Conservation (phyloP, 495 filamentous ascomycete genomes). For the Peziza echinospora region DNA sequence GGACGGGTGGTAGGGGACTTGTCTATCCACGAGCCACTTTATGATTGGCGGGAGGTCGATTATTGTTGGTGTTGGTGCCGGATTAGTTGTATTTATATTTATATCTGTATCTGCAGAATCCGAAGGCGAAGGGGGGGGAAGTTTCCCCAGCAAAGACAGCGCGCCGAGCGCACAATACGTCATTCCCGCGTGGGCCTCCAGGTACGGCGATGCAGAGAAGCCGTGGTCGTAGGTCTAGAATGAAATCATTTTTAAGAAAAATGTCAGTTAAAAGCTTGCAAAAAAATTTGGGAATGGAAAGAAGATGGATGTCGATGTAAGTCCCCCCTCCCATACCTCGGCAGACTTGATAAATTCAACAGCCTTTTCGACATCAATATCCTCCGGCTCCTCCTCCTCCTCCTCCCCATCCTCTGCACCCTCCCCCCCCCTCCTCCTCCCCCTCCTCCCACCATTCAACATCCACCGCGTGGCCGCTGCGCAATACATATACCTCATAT, state of each 20-base stretch:
- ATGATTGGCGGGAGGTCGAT: too few species aligned
- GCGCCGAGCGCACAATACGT: conserved; percentile 67
- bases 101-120: too few species aligned
- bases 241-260: too few species aligned
- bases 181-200: conserved; percentile 82
- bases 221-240: conserved; percentile 73
- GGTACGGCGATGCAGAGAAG: conserved; percentile 53
- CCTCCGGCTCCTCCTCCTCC: conserved; percentile 33
- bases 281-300: too few species aligned
- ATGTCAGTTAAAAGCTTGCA: too few species aligned
- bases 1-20: conserved; percentile 34
- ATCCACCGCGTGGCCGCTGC: conserved; percentile 67
- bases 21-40: conserved; percentile 51
- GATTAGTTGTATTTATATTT: too few species aligned
- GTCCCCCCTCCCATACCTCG: conserved; percentile 36
- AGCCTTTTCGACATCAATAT: conserved; percentile 53
- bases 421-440: conserved; percentile 27
- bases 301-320: too few species aligned
- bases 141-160: conserved; percentile 43
- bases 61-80: conserved; percentile 20
- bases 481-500: conserved; percentile 71
- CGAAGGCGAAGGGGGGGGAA: conserved; percentile 19
- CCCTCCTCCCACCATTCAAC: conserved; percentile 32
- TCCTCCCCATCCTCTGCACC: conserved; percentile 27
- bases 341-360: conserved; percentile 47